These are phyloP conservation scores for Fusarium palustre DNA, from an alignment of 2,329 filamentous ascomycete genomes.

Conservation along the genomic window DNA sequence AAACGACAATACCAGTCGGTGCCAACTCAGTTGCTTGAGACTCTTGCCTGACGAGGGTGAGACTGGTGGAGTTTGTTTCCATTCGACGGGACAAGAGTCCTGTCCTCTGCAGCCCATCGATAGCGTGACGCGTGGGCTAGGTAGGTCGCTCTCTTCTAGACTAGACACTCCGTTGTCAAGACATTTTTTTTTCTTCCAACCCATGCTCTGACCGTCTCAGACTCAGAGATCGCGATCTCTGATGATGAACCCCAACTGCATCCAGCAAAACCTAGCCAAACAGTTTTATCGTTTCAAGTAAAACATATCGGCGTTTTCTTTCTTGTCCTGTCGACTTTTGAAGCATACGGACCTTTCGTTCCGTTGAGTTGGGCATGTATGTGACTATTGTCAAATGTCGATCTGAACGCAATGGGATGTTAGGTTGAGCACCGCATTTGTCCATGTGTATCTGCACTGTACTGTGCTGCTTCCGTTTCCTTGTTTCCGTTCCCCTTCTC, in stretches of 20 bases:
- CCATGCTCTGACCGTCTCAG: slow-evolving; percentile 26
- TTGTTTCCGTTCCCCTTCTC: slow-evolving; percentile 30
- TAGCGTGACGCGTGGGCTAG: slow-evolving; percentile 35
- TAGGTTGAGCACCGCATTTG: slow-evolving; percentile 20
- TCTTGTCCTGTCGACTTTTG: background rate
- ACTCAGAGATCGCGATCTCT: slow-evolving; percentile 33
- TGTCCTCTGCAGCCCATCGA: slow-evolving; percentile 20
- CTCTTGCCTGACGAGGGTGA: slow-evolving; percentile 10
- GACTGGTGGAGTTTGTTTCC: slow-evolving; percentile 15
- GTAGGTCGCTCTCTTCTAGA: slow-evolving; percentile 27
- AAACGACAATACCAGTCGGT: slow-evolving; percentile 7
- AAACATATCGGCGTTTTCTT: background rate
- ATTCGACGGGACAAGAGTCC: slow-evolving; percentile 17
- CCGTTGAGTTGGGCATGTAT: slow-evolving; percentile 19
- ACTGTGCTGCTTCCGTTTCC: slow-evolving; percentile 17
- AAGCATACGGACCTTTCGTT: slow-evolving; percentile 30
- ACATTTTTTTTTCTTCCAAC: slow-evolving; percentile 23
- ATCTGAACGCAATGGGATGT: slow-evolving; percentile 12
- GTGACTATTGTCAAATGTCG: slow-evolving; percentile 7
- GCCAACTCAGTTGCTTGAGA: background rate
- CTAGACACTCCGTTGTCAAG: slow-evolving; percentile 32
- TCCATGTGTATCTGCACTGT: slow-evolving; percentile 1
- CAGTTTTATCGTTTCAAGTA: slow-evolving; percentile 19
- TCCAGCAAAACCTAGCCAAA: slow-evolving; percentile 8
- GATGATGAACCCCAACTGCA: slow-evolving; percentile 1